phyloP scores from a whole-genome alignment of 1,284 basidiomycete genomes.

The Ustilago hordei region DNA sequence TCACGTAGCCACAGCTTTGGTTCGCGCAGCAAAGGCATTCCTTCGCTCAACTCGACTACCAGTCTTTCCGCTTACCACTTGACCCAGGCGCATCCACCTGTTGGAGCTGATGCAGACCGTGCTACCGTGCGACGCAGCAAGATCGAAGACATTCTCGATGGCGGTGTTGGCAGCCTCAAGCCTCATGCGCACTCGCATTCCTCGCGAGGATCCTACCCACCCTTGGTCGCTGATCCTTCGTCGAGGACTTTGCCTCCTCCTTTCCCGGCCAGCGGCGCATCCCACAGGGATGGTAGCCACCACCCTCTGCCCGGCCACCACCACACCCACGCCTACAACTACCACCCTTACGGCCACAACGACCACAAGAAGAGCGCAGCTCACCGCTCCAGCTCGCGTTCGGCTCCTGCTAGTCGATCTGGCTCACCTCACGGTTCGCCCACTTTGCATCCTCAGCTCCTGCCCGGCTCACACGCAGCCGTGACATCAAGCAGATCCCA shows the following conservation, averaged over 20 bases:
- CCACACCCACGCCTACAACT: conserved; percentile 48
- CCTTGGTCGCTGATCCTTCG: conserved; percentile 47
- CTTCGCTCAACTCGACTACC: conserved; percentile 44
- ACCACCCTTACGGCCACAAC: conserved; percentile 55
- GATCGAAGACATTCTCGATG: conserved; percentile 55
- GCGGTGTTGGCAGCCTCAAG: conserved; percentile 45
- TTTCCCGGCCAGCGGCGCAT: conserved; percentile 36
- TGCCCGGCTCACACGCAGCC: conserved; percentile 17
- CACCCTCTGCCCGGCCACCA: conserved; percentile 51
- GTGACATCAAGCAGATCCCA: conserved; percentile 39
- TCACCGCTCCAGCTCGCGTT: conserved; percentile 51
- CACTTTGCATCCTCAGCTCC: conserved; percentile 26
- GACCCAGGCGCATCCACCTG: conserved; percentile 21
- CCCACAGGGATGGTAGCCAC: conserved; percentile 43
- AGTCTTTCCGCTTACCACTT: conserved; percentile 61
- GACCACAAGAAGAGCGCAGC: conserved; percentile 38
- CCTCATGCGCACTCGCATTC: conserved; percentile 23
- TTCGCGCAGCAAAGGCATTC: conserved; percentile 49
- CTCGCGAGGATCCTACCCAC: conserved; percentile 37
- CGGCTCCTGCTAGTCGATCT: conserved; percentile 54
- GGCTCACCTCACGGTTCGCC: conserved; percentile 57
- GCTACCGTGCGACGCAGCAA: conserved; percentile 33
- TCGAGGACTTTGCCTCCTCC: conserved; percentile 56
- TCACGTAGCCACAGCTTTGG: conserved; percentile 52
- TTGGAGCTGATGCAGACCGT: conserved; percentile 22